Base-by-base conservation (phyloP, 192 early-diverging fungal species). In the Fimicolochytrium jonesii region DNA sequence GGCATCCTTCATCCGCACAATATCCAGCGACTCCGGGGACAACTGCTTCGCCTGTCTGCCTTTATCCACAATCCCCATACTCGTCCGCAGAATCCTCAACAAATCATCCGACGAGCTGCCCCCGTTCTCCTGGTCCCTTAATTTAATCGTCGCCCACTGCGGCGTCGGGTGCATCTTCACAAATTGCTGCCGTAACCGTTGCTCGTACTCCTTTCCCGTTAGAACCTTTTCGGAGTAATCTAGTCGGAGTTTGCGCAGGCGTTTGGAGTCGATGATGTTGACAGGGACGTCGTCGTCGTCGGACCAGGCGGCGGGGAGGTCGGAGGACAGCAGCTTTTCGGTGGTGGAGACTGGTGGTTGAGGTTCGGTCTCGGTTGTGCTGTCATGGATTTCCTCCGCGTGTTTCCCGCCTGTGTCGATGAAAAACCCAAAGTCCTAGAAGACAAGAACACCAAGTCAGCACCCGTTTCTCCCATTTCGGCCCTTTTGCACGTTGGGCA, bases 151-250 rank as follows among this genome's bases (percentile, higher is more conserved):
- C 11, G 93, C 92, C 95, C 94, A 97, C 46, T 79, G 78, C 0
- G 94, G 93, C 0, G 77, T 83, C 15, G 92, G 92, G 61, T 96
- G 77, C 20, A 96, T 83, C 62, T 88, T 88, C 51, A 87, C 77
- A 67, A 79, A 92, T 84, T 97, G 94, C 61, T 79, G 67, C 22
- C 93, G 77, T 52, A 98, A 75, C 49, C 93, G 75, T 51, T 75
- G 69, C 65, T 93, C 88, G 67, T 93, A 97, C 57, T 97, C 92
- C 23, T 76, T 66, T 18, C 92, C 88, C 15, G 76, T 76, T 10
- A 98, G 73, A 31, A 71, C 45, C 53, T 86, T 86, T 70, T 98
- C 94, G 18, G 78, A 75, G 60, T 90, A 89, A 6, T 69, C 67
- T 39, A 76, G 79, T 17, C 91, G 81, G 26, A 98, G 82, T 69